Base-by-base conservation (phyloP, 495 filamentous ascomycete genomes). In the Sphaerosporella brunnea region DNA sequence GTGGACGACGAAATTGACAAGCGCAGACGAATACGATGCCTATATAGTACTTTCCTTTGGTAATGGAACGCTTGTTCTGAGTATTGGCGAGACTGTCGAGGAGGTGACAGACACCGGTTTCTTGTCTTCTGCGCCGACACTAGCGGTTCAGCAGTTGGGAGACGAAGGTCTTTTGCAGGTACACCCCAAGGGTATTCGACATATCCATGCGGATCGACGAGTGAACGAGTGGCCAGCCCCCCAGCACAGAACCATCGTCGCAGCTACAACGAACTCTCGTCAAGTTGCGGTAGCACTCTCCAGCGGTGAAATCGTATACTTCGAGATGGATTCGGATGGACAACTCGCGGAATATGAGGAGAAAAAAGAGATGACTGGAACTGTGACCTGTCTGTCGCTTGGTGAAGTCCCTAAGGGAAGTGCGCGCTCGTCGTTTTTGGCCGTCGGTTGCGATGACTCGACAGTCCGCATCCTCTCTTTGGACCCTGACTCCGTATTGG, bases 211-310 rank as follows among this genome's bases (percentile, higher is more conserved):
- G 2, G 78, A 80, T 53, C 75, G 80, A 23, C 75, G 79, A 23
- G 78, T 94, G 28, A 93, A 93, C 58, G 88, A 95, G 57, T 99
- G 90, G 90, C 78, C 81, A 21, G 78, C 84, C 1, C 90, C 90
- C 0, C 80, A 88, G 55, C 86, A 96, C 65, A 77, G 90, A 3
- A 85, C 86, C 1, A 93, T 99, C 53, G 84, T 94, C 30, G 85
- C 92, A n/a, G 88, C 86, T 24, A 79, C 90, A 3, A 85, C 90
- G 7, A 99, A 99, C 55, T 78, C 88, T 50, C 75, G 82, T 35
- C 90, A 99, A 63, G 83, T 96, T 19, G 85, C 85, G 0, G 78
- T 99, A 34, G 90, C 88, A 13, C 66, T 99, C 28, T 93, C 85
- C 56, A 93, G 85, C 11, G 84, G 86, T 9, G 90, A 99, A 61